Percentiles rank a stretch among this genome's conserved stretches.
phyloP scores from a whole-genome alignment of 352 stramenopile species.

The Pythium aquatile region DNA sequence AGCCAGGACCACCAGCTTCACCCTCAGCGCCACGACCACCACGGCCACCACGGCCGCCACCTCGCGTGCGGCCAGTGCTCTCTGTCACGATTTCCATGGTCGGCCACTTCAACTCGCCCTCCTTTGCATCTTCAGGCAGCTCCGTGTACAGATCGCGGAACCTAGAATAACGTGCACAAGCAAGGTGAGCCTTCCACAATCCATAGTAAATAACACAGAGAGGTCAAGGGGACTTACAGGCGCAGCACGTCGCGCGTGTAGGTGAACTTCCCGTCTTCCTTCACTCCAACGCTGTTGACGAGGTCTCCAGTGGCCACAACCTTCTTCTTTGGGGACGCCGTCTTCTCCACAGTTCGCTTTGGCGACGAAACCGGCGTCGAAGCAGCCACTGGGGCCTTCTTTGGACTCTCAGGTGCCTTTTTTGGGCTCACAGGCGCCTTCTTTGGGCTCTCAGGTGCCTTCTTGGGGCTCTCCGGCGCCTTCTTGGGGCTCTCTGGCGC shows the following conservation, averaged over 20 bases:
- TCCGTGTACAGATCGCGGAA: constrained; percentile 35
- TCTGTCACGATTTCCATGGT: constrained; percentile 38
- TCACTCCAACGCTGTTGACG: constrained; percentile 21
- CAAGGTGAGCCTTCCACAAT: background rate
- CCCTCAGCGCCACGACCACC: constrained; percentile 12
- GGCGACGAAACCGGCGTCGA: constrained; percentile 17
- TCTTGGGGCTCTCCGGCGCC: background rate
- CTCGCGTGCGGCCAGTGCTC: constrained; percentile 22
- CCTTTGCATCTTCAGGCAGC: constrained; percentile 24
- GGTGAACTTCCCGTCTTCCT: constrained; percentile 30
- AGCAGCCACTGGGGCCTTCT: constrained; percentile 19
- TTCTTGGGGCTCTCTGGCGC: constrained; percentile 5
- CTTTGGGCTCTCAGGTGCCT: constrained; percentile 5
- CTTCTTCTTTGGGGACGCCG: constrained; percentile 22
- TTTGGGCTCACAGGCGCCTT: constrained; percentile 11
- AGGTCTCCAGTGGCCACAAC: background rate
- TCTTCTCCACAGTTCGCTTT: constrained; percentile 12
- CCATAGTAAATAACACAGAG: background rate
- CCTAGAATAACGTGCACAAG: constrained; percentile 6
- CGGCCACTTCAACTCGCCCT: constrained; percentile 29
- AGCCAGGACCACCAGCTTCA: constrained; percentile 28
- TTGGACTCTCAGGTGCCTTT: constrained; percentile 7
- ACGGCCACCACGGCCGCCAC: constrained; percentile 26
- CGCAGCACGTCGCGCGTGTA: constrained; percentile 34
- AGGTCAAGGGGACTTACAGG: constrained; percentile 10